Evolutionary conservation across 106 monocot species (phyloP).

Genomic region (Xerophyta viscosa): DNA sequence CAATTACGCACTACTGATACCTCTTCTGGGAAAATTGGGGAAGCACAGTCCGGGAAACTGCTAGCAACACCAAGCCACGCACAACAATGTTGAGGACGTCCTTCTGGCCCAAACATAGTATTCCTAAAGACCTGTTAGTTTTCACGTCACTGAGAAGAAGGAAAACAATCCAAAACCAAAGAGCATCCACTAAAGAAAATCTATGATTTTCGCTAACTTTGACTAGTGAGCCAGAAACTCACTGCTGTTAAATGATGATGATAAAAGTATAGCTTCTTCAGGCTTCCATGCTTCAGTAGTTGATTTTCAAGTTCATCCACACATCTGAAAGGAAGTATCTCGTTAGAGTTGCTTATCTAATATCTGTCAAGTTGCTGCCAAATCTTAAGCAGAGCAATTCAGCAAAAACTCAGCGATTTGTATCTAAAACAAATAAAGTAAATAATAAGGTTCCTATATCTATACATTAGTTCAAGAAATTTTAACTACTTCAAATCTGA

Average conservation of each 20-base stretch:
- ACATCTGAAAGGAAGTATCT: slow-evolving; percentile 41
- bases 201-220: not conserved
- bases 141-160: not conserved
- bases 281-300: slow-evolving; percentile 84
- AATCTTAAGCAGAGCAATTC: too few relatives aligned
- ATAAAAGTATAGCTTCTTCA: slow-evolving; percentile 89
- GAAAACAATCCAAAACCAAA: not conserved
- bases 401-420: too few relatives aligned
- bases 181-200: too few relatives aligned
- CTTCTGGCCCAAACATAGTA: slow-evolving; percentile 99
- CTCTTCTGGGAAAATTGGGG: slow-evolving; percentile 74
- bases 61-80: slow-evolving; percentile 97
- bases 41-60: slow-evolving; percentile 93
- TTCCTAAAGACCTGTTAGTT: slow-evolving; percentile 85
- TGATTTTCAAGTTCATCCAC: slow-evolving; percentile 92
- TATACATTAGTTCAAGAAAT: too few relatives aligned
- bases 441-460: too few relatives aligned
- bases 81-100: slow-evolving; percentile 93
- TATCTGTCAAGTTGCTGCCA: too few relatives aligned
- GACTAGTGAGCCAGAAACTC: slow-evolving; percentile 2
- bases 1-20: too few relatives aligned
- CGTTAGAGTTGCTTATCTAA: not conserved
- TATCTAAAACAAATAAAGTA: too few relatives aligned
- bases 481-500: too few relatives aligned
- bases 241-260: slow-evolving; percentile 92